These are phyloP conservation scores for Delonix regia DNA, from an alignment of 306 rosid genomes.

Conservation along the genomic window DNA sequence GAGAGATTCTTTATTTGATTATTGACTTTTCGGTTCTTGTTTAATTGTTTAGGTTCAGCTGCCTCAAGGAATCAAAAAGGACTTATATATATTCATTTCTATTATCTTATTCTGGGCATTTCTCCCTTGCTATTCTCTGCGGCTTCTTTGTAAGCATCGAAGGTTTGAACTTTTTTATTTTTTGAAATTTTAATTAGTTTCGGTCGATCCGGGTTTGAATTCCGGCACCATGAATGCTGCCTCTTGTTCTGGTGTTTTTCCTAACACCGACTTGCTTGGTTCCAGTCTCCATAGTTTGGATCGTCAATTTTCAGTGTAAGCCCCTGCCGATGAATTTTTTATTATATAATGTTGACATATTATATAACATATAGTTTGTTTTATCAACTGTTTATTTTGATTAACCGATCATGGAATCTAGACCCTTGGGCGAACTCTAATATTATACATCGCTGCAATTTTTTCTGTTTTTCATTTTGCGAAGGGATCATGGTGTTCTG, in stretches of 20 bases:
- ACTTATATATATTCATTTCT: background rate
- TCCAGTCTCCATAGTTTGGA: slow-evolving; percentile 34
- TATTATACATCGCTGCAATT: background rate
- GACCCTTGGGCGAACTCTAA: slow-evolving; percentile 6
- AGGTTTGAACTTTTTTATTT: background rate
- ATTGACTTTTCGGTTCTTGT: slow-evolving; percentile 25
- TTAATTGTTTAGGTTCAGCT: background rate
- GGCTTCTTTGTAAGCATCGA: background rate
- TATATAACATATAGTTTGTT: background rate
- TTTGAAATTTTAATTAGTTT: background rate
- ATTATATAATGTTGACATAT: background rate
- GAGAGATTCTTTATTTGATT: background rate
- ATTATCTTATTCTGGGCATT: background rate
- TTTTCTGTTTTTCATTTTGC: background rate
- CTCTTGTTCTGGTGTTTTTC: slow-evolving; percentile 42
- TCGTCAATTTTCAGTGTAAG: slow-evolving; percentile 52
- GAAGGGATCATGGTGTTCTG: background rate
- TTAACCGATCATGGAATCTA: background rate
- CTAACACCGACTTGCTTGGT: slow-evolving; percentile 29
- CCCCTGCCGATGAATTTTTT: background rate
- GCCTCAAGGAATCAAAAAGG: background rate
- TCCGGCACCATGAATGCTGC: slow-evolving; percentile 48
- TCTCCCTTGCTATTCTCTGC: background rate
- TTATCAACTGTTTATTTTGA: background rate
- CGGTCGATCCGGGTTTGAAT: background rate